Evolutionary conservation across 192 early-diverging fungal species (phyloP), one percentile per base, ranked within the genome.

Genomic region (Coemansia sp.): DNA sequence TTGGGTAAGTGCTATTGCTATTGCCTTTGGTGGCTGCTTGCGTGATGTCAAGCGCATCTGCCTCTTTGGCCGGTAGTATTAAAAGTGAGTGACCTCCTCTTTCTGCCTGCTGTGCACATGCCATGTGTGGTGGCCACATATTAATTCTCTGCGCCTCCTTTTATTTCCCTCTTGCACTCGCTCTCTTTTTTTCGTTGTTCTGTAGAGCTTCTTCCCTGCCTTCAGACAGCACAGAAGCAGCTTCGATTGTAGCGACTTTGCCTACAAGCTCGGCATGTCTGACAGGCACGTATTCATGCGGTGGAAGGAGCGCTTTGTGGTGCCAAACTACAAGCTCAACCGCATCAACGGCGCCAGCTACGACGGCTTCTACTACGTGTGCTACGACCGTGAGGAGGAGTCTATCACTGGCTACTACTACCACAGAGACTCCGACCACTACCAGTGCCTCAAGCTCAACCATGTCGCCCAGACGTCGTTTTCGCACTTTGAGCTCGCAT

Each of bases 301-400:
- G 36, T 93, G 92, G 92, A 93, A 93, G 88, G 92, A 93, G 74
- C 90, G 89, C 68, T 93, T 92, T 80, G 77, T 93, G 52, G 88
- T 93, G 8, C 92, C 92, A 41, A 89, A 93, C 81, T 89, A 92
- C 85, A 77, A 79, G 62, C 87, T 92, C 63, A 88, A 82, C 67
- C 66, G 77, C 41, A 88, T 93, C 49, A 79, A 74, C 54, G 92
- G 92, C 46, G 92, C 92, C 62, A 90, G 88, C 52, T 93, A 89
- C 83, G 90, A 89, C 32, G 92, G 92, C 36, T 93, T 93, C 70
- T 93, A 93, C 73, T 93, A 91, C 64, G 87, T 82, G 79, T 82
- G 86, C 84, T 91, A 87, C 67, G 83, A 90, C 69, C 85, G 85
- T 59, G 84, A 79, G 15, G 82, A 85, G 16, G 80, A 84, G 54